Evolutionary conservation across 768 basidiomycete species (phyloP), one percentile per base, ranked within the genome.

Genomic region (Cyclocybe aegerita): DNA sequence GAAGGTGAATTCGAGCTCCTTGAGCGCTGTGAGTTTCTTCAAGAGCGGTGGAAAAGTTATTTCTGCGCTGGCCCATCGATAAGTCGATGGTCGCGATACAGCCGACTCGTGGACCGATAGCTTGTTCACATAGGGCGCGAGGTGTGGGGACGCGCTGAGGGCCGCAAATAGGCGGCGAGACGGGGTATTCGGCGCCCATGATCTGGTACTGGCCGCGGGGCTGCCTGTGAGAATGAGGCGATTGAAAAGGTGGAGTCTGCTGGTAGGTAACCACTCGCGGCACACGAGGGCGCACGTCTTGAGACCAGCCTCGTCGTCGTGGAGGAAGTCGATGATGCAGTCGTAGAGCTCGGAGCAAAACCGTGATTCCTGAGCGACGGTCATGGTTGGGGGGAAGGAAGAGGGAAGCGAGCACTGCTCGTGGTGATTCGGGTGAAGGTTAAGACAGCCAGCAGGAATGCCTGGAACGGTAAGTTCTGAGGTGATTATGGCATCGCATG

Each of bases 301-400:
- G 14, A 67, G 59, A 12, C 64, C 44, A n/a, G 29, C 17, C 3
- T 55, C 49, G 32, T 62, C 59, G 40, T 62, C 61, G 46, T 63
- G 61, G 11, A 69, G 47, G 46, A 65, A 66, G 30, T 61, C 63
- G 47, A 68, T 62, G 36, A 68, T 64, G 46, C 60, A 51, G 46
- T 61, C 62, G 44, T 60, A 56, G 39, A 67, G 56, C 40, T 67
- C 65, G 43, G 49, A 47, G 39, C 43, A 54, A 17, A 61, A 52
- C 36, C 35, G 53, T 23, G 23, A 23, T 16, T 61, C 57, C 46
- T 45, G 31, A 23, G 41, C 10, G 23, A n/a, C 35, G 46, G 52
- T 54, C 46, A 34, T 17, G 16, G 53, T 51, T 32, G 39, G 30
- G 47, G 43, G 39, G 32, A 14, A 46, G 37, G 14, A 35, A 8